A percentile compares a stretch with the other conserved stretches of the same genome.
phyloP scores from a whole-genome alignment of 306 rosid genomes.

The Canavalia ensiformis region DNA sequence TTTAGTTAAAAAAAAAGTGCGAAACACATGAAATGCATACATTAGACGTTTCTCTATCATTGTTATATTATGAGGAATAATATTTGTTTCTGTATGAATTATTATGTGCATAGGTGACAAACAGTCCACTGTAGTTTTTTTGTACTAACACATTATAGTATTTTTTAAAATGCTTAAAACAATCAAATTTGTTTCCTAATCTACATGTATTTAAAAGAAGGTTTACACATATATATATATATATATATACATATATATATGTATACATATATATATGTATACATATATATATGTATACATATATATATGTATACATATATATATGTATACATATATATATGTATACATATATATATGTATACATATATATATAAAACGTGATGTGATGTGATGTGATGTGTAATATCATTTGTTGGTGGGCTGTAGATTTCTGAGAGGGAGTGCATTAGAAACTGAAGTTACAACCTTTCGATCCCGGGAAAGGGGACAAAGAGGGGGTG shows the following conservation, averaged over 20 bases:
- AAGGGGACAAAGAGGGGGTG: conserved; percentile 33
- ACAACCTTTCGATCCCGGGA: conserved; percentile 19
- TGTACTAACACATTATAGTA: neutral
- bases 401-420: neutral
- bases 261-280: no score
- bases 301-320: no score
- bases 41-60: neutral
- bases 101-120: neutral
- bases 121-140: no score
- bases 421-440: conserved; percentile 5
- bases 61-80: neutral
- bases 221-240: no score
- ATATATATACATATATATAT: no score
- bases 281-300: no score
- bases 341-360: no score
- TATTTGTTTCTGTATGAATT: neutral
- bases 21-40: neutral
- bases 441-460: neutral
- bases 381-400: conserved; percentile 14
- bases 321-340: no score
- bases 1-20: neutral
- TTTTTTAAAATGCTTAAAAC: neutral
- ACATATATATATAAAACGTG: no score
- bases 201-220: neutral
- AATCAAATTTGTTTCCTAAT: neutral